Evolutionary conservation across 768 basidiomycete species (phyloP).

Genomic region (Suillus cothurnatus): DNA sequence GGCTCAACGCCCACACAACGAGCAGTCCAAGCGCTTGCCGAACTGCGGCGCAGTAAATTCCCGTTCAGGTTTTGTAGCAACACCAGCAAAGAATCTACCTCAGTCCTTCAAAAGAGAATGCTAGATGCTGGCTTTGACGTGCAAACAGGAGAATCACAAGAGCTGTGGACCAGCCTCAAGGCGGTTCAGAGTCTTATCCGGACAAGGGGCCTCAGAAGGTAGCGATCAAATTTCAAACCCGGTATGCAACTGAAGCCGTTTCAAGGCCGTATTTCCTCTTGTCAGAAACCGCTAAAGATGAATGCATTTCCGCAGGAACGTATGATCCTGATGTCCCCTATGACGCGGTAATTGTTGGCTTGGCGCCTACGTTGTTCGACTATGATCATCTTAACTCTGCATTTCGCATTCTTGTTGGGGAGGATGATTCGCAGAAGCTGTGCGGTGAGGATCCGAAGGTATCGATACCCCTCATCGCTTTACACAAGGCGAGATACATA

Average conservation of each 20-base stretch:
- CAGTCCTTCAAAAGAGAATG: constrained; percentile 45
- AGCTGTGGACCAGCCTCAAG: constrained; percentile 68
- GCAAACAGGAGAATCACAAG: constrained; percentile 24
- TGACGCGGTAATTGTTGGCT: constrained; percentile 68
- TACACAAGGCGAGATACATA: constrained; percentile 60
- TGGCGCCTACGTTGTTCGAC: constrained; percentile 52
- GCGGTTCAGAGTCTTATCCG: constrained; percentile 52
- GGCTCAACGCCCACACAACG: constrained; percentile 49
- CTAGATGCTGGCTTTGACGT: constrained; percentile 52
- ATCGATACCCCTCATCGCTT: constrained; percentile 50
- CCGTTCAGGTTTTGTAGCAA: constrained; percentile 67
- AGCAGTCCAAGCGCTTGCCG: constrained; percentile 36
- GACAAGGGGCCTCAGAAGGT: constrained; percentile 45
- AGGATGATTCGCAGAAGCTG: constrained; percentile 25
- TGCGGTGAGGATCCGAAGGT: neutral
- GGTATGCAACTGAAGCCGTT: neutral
- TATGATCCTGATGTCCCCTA: constrained; percentile 29
- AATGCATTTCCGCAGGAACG: constrained; percentile 32
- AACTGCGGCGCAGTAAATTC: constrained; percentile 35
- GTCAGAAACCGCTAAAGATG: constrained; percentile 48
- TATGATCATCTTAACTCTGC: constrained; percentile 64
- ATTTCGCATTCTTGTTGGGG: constrained; percentile 61
- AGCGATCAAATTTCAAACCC: neutral
- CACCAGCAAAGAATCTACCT: constrained; percentile 64
- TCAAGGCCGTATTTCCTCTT: constrained; percentile 59